phyloP scores from a whole-genome alignment of 257 asterid species.

The Datura wrightii region DNA sequence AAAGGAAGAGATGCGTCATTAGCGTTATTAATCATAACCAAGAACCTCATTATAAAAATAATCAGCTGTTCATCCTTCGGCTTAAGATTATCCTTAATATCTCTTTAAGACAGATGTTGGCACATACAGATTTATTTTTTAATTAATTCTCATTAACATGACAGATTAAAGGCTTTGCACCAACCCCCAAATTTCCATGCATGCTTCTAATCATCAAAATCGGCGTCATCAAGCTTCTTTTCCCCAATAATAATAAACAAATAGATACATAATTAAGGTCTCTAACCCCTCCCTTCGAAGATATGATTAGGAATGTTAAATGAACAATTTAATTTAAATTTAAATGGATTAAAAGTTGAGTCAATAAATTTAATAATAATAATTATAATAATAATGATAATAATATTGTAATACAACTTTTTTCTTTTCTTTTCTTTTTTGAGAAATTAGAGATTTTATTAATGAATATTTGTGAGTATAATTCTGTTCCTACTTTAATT shows the following conservation, averaged over 20 bases:
- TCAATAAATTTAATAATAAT: too few species aligned
- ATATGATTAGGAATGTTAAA: background rate
- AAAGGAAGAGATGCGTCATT: slow-evolving; percentile 30
- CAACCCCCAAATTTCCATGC: background rate
- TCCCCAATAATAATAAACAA: background rate
- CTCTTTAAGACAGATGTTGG: background rate
- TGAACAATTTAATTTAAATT: background rate
- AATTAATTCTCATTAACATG: background rate
- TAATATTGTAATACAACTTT: too few species aligned
- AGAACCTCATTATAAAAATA: slow-evolving; percentile 29
- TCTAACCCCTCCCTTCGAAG: background rate
- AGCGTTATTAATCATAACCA: slow-evolving; percentile 37
- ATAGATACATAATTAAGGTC: background rate
- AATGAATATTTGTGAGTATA: too few species aligned
- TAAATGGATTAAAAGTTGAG: too few species aligned
- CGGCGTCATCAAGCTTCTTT: background rate
- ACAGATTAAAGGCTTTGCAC: background rate
- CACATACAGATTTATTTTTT: background rate
- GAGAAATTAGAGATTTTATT: too few species aligned
- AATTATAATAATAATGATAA: too few species aligned
- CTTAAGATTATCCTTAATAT: slow-evolving; percentile 7
- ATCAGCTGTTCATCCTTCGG: background rate
- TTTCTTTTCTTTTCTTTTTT: too few species aligned
- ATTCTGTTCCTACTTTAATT: too few species aligned
- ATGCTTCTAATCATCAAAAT: slow-evolving; percentile 35